Base-by-base conservation (phyloP, 2,329 filamentous ascomycete genomes). In the Fusarium keratoplasticum region DNA sequence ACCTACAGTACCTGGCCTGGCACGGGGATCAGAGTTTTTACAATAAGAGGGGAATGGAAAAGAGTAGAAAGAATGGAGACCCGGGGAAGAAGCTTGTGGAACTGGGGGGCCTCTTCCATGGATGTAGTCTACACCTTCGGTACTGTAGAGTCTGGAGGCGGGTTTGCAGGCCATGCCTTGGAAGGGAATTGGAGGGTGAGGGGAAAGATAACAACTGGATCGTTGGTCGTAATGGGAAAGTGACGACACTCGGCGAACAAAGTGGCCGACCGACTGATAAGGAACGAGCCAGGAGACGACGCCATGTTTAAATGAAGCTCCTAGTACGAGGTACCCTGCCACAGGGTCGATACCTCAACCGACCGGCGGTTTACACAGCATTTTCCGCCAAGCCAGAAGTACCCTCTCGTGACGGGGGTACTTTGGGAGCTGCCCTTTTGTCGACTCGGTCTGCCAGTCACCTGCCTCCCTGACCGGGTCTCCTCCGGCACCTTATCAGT, bases 401-500 rank as follows among this genome's bases (percentile, higher is more conserved):
- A 74, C 69, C 69, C 9, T 70, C 61, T 20, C 61, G 29, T 52
- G 52, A 58, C 22, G 47, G 50, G 47, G 62, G 62, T 75, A 74
- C 72, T 67, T 75, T 57, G 57, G 42, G 40, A 60, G 61, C 61
- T 75, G 40, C 72, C 72, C 35, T 75, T 75, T 64, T 69, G 64
- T 75, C 65, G 50, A 47, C 68, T 74, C 50, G 59, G 72, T 73
- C 72, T 72, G 59, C 60, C 50, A 69, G 72, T 72, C 72, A 72
- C 72, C 65, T 73, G 72, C 69, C 66, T 66, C 38, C 66, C 59
- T 67, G 62, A 52, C 73, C 68, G 70, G 76, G 72, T 64, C 61
- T 69, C 67, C 67, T 69, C 74, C 73, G 73, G 76, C 68, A 69
- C 58, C 76, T 77, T 77, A 77, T 77, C 76, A 77, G 76, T 75